These are phyloP conservation scores for Hura crepitans DNA, from an alignment of 441 rosid genomes.

Conservation along the genomic window DNA sequence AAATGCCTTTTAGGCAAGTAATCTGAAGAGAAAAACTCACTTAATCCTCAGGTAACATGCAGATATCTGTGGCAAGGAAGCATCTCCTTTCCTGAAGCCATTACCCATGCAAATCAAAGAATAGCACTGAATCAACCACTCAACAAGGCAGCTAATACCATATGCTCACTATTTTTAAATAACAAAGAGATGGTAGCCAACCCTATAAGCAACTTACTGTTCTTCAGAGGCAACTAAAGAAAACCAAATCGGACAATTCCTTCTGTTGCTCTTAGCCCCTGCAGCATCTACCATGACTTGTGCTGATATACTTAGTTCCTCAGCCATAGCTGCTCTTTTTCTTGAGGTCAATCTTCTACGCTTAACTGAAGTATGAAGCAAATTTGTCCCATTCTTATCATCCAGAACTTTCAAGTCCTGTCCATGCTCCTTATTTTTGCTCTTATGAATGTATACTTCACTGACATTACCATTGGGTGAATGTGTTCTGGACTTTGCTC, in stretches of 20 bases:
- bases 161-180: too few relatives aligned
- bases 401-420: conserved; percentile 34
- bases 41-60: conserved; percentile 66
- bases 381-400: conserved; percentile 38
- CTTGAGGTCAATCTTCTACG: conserved; percentile 48
- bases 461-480: conserved; percentile 29
- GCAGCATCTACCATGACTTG: conserved; percentile 41
- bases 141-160: background rate
- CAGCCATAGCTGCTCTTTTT: conserved; percentile 39
- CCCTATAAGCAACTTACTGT: conserved; percentile 40
- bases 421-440: conserved; percentile 43
- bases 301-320: conserved; percentile 34
- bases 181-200: background rate
- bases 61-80: conserved; percentile 63
- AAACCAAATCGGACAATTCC: conserved; percentile 60
- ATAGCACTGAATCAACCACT: background rate
- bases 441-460: conserved; percentile 29
- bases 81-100: conserved; percentile 53
- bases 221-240: conserved; percentile 60
- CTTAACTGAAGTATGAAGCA: conserved; percentile 38
- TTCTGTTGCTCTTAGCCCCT: conserved; percentile 35
- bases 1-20: conserved; percentile 7
- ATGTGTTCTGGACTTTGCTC: conserved; percentile 33
- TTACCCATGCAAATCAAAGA: conserved; percentile 22
- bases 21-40: conserved; percentile 40